Evolutionary conservation across 441 rosid genomes (phyloP).

Genomic region (Raphanus hybrid): DNA sequence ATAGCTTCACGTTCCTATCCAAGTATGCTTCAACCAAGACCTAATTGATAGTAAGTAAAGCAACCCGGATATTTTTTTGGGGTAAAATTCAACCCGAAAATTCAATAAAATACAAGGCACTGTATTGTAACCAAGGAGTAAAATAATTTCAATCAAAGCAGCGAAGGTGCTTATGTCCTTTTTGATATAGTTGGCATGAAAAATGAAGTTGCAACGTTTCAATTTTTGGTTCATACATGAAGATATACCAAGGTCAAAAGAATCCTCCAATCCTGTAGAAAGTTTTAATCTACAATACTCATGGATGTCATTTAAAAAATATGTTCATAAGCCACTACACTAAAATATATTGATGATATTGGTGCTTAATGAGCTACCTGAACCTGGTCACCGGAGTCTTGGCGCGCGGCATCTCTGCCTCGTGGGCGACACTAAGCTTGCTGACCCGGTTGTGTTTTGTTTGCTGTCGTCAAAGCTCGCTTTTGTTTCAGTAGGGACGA

Average conservation of each 20-base stretch:
- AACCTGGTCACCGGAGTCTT: not conserved
- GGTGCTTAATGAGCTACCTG: not conserved
- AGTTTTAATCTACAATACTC: not conserved
- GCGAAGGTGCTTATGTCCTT: not conserved
- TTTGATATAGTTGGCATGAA: not conserved
- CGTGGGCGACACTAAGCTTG: not conserved
- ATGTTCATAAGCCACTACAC: not conserved
- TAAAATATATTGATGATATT: not conserved
- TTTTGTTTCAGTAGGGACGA: not conserved
- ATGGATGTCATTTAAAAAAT: not conserved
- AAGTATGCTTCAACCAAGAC: not conserved
- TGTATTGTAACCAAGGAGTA: not conserved
- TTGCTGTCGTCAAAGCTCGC: not conserved
- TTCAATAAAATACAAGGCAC: not conserved
- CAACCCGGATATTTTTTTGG: not conserved
- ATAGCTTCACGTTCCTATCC: not conserved
- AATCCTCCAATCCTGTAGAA: not conserved
- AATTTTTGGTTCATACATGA: not conserved
- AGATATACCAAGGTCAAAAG: not conserved
- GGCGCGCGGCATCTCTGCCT: not conserved
- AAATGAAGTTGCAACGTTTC: not conserved
- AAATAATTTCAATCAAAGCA: not conserved
- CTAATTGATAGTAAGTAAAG: not conserved
- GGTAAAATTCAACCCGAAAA: not conserved
- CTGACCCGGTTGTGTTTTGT: not conserved